Conservation (phyloP, 768 basidiomycete genomes). For the Mycena epipterygia region DNA sequence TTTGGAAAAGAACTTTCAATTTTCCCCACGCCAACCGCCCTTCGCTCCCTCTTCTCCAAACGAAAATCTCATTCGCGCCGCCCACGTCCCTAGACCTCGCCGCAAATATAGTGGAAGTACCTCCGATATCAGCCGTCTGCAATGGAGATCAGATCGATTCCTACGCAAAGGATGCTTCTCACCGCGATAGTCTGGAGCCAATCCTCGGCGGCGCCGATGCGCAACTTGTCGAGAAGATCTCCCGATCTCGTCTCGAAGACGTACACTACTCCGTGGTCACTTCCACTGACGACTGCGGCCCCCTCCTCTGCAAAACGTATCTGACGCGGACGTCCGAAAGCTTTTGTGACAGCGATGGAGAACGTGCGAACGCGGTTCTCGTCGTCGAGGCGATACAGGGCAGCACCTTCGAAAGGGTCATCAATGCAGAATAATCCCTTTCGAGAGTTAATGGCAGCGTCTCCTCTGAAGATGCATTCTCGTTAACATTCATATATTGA, state of each 20-base stretch:
- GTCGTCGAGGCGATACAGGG: constrained; percentile 9
- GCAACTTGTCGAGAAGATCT: background rate
- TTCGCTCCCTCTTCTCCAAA: background rate
- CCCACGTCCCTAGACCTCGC: constrained; percentile 11
- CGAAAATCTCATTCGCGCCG: constrained; percentile 13
- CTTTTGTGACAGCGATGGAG: constrained; percentile 19
- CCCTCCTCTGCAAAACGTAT: constrained; percentile 24
- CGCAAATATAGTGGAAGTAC: constrained; percentile 15
- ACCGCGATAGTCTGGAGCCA: constrained; percentile 27
- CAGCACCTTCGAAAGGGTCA: constrained; percentile 12
- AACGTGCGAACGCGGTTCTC: background rate
- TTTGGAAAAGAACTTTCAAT: too few species aligned
- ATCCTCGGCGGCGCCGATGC: constrained; percentile 4
- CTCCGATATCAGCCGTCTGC: constrained; percentile 9
- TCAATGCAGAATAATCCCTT: constrained; percentile 31
- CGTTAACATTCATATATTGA: too few species aligned
- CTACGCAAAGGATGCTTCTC: background rate
- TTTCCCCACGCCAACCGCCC: background rate
- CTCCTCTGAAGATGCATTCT: constrained; percentile 24
- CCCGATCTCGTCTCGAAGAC: constrained; percentile 22
- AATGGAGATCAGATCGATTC: too few species aligned
- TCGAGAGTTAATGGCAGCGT: constrained; percentile 12
- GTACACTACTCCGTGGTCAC: constrained; percentile 37
- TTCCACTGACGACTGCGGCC: constrained; percentile 27
- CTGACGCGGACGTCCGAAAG: constrained; percentile 1